These are phyloP conservation scores for Botrytis galanthina DNA, from an alignment of 2,329 filamentous ascomycete species.

Conservation along the genomic window DNA sequence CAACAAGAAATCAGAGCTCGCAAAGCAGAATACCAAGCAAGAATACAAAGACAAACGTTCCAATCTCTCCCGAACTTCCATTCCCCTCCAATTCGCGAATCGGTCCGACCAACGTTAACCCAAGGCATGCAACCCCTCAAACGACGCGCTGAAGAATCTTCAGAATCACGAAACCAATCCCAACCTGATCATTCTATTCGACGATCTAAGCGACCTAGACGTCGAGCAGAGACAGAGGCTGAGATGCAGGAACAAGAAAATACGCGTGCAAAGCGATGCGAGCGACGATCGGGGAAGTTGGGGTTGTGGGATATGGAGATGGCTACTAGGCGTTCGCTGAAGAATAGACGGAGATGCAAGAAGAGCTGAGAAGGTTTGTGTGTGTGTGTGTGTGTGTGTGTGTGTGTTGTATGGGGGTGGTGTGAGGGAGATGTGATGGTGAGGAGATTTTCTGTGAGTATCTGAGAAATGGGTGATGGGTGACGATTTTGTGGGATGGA, in stretches of 20 bases:
- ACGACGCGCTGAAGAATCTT: neutral
- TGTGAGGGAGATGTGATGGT: neutral
- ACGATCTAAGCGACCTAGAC: neutral
- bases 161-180: too few species aligned
- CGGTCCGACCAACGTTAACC: too few species aligned
- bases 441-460: fast-evolving
- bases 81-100: neutral
- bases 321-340: neutral
- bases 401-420: neutral
- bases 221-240: neutral
- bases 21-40: neutral
- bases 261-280: neutral
- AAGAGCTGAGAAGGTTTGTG: neutral
- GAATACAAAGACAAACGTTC: neutral
- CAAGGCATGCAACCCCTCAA: fast-evolving
- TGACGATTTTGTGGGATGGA: too few species aligned
- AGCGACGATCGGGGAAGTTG: neutral
- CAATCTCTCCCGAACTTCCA: neutral
- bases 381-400: too few species aligned
- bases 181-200: neutral
- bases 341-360: neutral
- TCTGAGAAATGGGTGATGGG: neutral
- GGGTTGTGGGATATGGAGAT: neutral
- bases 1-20: neutral
- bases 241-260: neutral